Conservation (phyloP, 768 basidiomycete genomes). For the Polyporus arcularius region DNA sequence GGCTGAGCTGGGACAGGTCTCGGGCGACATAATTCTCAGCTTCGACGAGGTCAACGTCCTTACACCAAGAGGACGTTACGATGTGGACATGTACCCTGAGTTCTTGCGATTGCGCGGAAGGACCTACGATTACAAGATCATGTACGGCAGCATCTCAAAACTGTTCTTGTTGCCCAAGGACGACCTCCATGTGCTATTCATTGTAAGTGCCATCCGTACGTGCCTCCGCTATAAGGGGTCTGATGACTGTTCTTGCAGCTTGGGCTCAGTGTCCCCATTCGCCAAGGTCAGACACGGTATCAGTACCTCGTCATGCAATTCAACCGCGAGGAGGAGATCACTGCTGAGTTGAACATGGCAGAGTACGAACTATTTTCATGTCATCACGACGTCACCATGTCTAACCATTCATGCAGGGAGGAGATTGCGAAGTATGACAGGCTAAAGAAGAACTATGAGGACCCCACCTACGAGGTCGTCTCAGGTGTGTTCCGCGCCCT, state of each 20-base stretch:
- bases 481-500: constrained; percentile 91
- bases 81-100: constrained; percentile 96
- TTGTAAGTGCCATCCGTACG: constrained; percentile 57
- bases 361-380: constrained; percentile 60
- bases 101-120: constrained; percentile 96
- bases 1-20: constrained; percentile 90
- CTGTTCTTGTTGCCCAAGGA: constrained; percentile 96
- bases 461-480: constrained; percentile 93
- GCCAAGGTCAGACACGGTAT: constrained; percentile 97
- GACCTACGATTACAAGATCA: constrained; percentile 98
- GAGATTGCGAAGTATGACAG: constrained; percentile 78
- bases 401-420: constrained; percentile 48
- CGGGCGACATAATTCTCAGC: constrained; percentile 89
- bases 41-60: constrained; percentile 95
- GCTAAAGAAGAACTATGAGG: constrained; percentile 92
- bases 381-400: not conserved
- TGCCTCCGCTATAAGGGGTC: not conserved
- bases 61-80: constrained; percentile 95
- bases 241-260: constrained; percentile 49
- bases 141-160: constrained; percentile 82
- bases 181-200: constrained; percentile 93
- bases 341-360: constrained; percentile 88
- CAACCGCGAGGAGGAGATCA: constrained; percentile 94
- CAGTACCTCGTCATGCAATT: constrained; percentile 99
- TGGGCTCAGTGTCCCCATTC: constrained; percentile 88